Evolutionary conservation across 2,329 filamentous ascomycete species (phyloP), one percentile per base, ranked within the genome.

Genomic region (Aspergillus hiratsukae): DNA sequence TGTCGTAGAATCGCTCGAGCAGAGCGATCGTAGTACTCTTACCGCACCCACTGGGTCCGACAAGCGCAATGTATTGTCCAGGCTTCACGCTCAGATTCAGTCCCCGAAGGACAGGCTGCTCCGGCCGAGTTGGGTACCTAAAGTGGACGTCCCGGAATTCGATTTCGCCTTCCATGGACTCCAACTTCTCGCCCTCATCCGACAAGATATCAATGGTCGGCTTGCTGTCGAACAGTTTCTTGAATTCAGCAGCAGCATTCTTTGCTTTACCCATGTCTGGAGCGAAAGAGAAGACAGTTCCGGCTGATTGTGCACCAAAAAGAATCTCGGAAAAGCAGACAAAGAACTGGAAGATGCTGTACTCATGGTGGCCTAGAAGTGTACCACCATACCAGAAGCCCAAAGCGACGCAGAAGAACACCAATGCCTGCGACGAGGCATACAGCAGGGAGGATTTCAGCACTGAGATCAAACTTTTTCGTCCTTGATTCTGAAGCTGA

Each of bases 81-180:
- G 76, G 75, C 56, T 76, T 74, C 59, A 79, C 74, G 5, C 69
- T 76, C 52, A 79, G 59, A 56, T 93, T 87, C 10, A 97, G 80
- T 0, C 92, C 93, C 28, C 90, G 88, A 2, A 97, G 85, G 0
- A 97, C 91, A n/a, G 91, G 90, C 64, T 96, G 90, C 64, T 96
- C 91, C 0, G 90, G 89, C 1, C 94, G 85, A 0, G 91, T 96
- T 0, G 93, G 92, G 68, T 97, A 99, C 45, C 91, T 85, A 82
- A 97, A 97, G 71, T 96, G 91, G 1, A 97, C 91, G 62, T 95
- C 87, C 21, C 89, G 86, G 78, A 99, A 96, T 71, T 97, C 91
- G 60, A 99, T 84, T 11, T 81, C 82, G 27, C 92, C 93, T 21
- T 94, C 84, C 25, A 93, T 81, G 2, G 79, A 68, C 1, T 83